phyloP scores from a whole-genome alignment of 1,139 yeast species.

The Candida tropicalis region DNA sequence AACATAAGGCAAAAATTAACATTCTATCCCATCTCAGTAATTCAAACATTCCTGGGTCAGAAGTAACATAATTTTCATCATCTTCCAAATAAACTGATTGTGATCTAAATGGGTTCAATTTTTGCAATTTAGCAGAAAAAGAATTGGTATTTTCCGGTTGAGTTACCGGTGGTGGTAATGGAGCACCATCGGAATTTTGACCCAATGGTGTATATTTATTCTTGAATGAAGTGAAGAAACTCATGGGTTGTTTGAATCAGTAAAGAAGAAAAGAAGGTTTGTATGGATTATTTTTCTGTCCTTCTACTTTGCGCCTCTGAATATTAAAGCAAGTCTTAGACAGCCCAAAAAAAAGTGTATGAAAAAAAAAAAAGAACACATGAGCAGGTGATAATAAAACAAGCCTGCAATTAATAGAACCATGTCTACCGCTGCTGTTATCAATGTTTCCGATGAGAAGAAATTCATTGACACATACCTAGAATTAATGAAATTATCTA shows the following conservation, averaged over 20 bases:
- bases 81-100: slow-evolving; percentile 44
- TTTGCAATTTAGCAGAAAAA: slow-evolving; percentile 33
- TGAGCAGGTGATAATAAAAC: background rate
- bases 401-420: background rate
- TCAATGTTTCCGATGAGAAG: slow-evolving; percentile 16
- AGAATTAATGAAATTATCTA: slow-evolving; percentile 34
- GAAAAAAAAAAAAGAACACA: background rate
- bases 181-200: slow-evolving; percentile 36
- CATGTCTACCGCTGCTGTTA: slow-evolving; percentile 11
- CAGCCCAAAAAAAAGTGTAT: background rate
- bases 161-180: slow-evolving; percentile 46
- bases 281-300: background rate
- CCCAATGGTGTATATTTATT: slow-evolving; percentile 33
- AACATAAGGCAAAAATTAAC: slow-evolving; percentile 55
- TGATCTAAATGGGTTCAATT: slow-evolving; percentile 43
- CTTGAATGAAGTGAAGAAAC: slow-evolving; percentile 40
- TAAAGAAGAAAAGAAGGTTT: background rate
- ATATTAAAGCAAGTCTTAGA: no score
- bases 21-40: slow-evolving; percentile 62
- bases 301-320: background rate
- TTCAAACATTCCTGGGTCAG: slow-evolving; percentile 50
- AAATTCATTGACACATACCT: slow-evolving; percentile 38
- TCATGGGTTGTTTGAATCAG: slow-evolving; percentile 27
- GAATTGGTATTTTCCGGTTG: slow-evolving; percentile 20
- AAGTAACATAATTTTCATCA: slow-evolving; percentile 47